Base-by-base conservation (phyloP, 1,284 basidiomycete genomes). In the Naganishia cerealis region DNA sequence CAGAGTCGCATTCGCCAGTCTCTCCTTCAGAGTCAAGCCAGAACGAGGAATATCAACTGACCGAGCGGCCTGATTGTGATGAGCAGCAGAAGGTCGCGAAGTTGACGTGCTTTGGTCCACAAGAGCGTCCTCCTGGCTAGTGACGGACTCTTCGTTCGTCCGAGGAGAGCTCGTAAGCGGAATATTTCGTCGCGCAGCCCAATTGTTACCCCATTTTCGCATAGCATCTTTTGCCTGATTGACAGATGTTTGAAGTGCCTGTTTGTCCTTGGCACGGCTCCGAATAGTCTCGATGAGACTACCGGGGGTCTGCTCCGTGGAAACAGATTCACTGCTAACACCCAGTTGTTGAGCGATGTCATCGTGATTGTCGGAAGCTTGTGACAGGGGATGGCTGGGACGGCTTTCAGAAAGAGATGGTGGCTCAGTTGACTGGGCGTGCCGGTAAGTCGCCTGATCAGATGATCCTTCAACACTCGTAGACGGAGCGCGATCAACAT, bases 121-220 rank as follows among this genome's bases (percentile, higher is more conserved):
- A 13, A 26, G 10, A 15, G 48, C n/a, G 39, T 36, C 18, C 12
- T 21, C n/a, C 13, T 18, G 4, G 26, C 26, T 38, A 1, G 21
- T 8, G 3, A 3, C 13, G 18, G 38, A 39, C 50, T 50, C n/a
- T 13, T 63, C 61, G 10, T 13, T 10, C 10, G 50, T 15, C 16
- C 21, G 33, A 38, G 61, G 2, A 18, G 16, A 13, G 12, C 9
- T 46, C 1, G 50, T 8, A 8, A 43, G 26, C 16, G 50, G 38
- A 2, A 66, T 18, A 36, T 72, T 72, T 9, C 77, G 71, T 61
- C 81, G 80, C 8, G 79, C 79, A 6, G 79, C 77, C 75, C 80
- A 93, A 71, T 87, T 90, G 21, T 87, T 87, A 24, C 91, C 88
- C 91, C 91, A 94, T 77, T 93, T 93, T 66, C 88, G 87, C 83